phyloP scores from a whole-genome alignment of 768 basidiomycete species.

The Lyophyllum atratum region DNA sequence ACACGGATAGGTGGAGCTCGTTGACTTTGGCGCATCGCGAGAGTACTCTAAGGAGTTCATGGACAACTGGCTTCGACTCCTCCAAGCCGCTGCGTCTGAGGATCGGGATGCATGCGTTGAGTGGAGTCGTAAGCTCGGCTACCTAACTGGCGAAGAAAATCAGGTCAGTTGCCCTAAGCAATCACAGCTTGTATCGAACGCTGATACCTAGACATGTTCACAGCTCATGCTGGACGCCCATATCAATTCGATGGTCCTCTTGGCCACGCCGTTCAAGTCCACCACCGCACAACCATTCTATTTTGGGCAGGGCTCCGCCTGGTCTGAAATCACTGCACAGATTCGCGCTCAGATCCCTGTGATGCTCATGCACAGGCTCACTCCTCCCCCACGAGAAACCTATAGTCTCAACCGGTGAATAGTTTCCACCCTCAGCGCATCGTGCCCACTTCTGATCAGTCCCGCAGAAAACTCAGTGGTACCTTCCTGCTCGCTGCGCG shows the following conservation, averaged over 20 bases:
- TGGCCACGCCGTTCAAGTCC: slow-evolving; percentile 82
- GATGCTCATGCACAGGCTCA: slow-evolving; percentile 87
- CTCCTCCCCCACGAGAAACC: slow-evolving; percentile 92
- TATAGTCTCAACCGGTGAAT: slow-evolving; percentile 88
- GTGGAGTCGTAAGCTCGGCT: slow-evolving; percentile 82
- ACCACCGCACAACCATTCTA: slow-evolving; percentile 69
- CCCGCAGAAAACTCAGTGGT: slow-evolving; percentile 74
- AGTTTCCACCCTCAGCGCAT: neutral
- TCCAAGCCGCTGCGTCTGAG: slow-evolving; percentile 73
- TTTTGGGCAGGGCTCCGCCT: slow-evolving; percentile 69
- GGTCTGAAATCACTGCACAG: slow-evolving; percentile 71
- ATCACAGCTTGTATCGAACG: neutral
- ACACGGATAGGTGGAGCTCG: slow-evolving; percentile 65
- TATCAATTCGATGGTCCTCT: slow-evolving; percentile 76
- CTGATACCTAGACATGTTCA: neutral
- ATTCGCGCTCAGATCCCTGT: slow-evolving; percentile 84
- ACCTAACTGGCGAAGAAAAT: slow-evolving; percentile 87
- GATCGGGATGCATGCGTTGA: slow-evolving; percentile 68
- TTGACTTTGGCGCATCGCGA: slow-evolving; percentile 96
- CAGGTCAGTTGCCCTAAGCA: slow-evolving; percentile 49
- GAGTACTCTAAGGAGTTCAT: slow-evolving; percentile 86
- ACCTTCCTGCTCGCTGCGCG: slow-evolving; percentile 79
- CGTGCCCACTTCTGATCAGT: neutral
- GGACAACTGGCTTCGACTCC: slow-evolving; percentile 82
- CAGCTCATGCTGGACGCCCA: slow-evolving; percentile 89